phyloP scores from a whole-genome alignment of 78 protist genomes.

The Capsaspora owczarzaki region DNA sequence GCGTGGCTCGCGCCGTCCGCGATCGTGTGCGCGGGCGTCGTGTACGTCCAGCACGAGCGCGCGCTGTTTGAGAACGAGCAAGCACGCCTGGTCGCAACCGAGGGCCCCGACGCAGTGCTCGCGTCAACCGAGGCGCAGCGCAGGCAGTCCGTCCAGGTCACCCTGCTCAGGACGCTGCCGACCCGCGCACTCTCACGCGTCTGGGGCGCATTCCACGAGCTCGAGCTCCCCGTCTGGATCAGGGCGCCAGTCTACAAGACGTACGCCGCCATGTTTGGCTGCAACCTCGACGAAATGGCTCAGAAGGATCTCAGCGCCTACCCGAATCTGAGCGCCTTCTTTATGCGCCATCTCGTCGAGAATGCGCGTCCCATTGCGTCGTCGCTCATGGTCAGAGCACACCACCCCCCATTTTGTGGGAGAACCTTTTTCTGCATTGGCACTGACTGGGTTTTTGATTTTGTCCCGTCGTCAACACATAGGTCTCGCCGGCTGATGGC shows the following conservation, averaged over 20 bases:
- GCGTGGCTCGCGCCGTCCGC: no score
- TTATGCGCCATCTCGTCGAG: not conserved
- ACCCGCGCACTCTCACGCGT: not conserved
- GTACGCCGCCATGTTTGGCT: constrained; percentile 38
- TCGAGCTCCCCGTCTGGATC: constrained; percentile 13
- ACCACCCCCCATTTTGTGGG: no score
- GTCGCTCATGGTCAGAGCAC: not conserved
- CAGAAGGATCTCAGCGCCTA: constrained; percentile 30
- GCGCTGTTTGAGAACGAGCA: no score
- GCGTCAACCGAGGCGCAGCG: no score
- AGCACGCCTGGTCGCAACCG: no score
- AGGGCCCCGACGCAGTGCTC: no score
- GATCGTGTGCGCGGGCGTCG: no score
- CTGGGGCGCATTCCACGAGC: not conserved
- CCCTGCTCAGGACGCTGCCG: not conserved
- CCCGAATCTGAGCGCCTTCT: constrained; percentile 45
- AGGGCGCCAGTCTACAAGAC: constrained; percentile 38
- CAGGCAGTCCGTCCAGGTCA: no score
- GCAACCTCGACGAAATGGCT: constrained; percentile 41
- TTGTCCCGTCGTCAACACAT: not conserved
- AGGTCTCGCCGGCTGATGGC: constrained; percentile 58
- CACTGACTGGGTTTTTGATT: not conserved
- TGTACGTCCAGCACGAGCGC: no score
- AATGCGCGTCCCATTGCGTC: no score
- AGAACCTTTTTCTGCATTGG: no score